phyloP scores from a whole-genome alignment of 2,329 filamentous ascomycete species.

The Aspergillus luchuensis region DNA sequence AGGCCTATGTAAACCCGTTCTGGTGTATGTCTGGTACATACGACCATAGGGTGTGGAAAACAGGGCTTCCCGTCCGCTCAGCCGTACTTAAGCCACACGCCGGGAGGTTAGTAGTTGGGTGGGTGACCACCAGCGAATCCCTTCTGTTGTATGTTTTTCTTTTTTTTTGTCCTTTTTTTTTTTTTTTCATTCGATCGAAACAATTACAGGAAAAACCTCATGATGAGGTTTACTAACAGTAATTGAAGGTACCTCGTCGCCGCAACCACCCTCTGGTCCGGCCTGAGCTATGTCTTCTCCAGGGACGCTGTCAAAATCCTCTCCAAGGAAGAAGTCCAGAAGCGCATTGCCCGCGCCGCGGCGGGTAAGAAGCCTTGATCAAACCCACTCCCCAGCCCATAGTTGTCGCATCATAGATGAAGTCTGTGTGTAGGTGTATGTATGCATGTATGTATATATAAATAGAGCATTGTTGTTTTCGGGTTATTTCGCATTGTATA shows the following conservation, averaged over 20 bases:
- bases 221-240: neutral
- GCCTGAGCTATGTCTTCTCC: slow-evolving; percentile 84
- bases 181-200: neutral
- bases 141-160: slow-evolving; percentile 46
- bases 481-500: neutral
- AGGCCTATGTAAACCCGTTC: slow-evolving; percentile 21
- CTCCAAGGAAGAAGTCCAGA: slow-evolving; percentile 46
- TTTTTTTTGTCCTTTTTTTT: neutral
- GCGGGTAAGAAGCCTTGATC: slow-evolving; percentile 27
- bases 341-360: slow-evolving; percentile 35
- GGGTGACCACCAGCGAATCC: slow-evolving; percentile 53
- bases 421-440: slow-evolving; percentile 2
- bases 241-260: slow-evolving; percentile 75
- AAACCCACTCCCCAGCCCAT: neutral
- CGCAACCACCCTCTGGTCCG: slow-evolving; percentile 88
- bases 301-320: slow-evolving; percentile 92
- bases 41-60: slow-evolving; percentile 52
- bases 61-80: slow-evolving; percentile 54
- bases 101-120: slow-evolving; percentile 52
- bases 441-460: neutral
- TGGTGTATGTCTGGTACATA: slow-evolving; percentile 30
- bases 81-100: slow-evolving; percentile 53
- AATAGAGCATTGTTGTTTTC: neutral
- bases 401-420: slow-evolving; percentile 3
- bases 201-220: neutral